Base-by-base conservation (phyloP, 140 eudicot genomes). In the Anethum foeniculum region DNA sequence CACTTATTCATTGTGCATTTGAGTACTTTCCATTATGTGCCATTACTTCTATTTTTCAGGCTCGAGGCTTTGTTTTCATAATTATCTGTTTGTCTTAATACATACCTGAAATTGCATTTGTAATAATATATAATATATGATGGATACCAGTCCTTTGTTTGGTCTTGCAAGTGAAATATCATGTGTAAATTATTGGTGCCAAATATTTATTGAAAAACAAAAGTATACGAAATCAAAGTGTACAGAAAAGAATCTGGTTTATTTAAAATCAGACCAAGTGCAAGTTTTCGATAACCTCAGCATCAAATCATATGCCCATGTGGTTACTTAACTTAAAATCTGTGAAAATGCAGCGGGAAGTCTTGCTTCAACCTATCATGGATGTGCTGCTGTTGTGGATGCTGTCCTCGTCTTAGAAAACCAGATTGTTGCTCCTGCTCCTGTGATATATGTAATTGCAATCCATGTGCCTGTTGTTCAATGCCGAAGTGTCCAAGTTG, bases 401-500 rank as follows among this genome's bases (percentile, higher is more conserved):
- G 92, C 85, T 65, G 79, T 60, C 34, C 87, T 23, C 72, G 48
- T 46, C 77, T 82, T 51, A 32, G 88, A 85, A 80, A 23, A 28
- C 83, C 98, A 19, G 52, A 68, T 7, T 85, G 93, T 79, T 77
- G 83, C 76, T 88, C 89, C 82, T 74, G 81, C 62, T 52, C 51
- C n/a, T 80, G 91, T 79, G 74, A 80, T 7, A 49, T 76, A 38
- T 83, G 82, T 68, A 83, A 74, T 49, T 86, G 89, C 81, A 28
- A 80, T 38, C 76, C 88, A 13, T 87, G 85, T 71, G 44, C 69
- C 71, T 69, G 83, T 18, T 93, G 96, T 74, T 65, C 86, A 7
- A 76, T 82, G 65, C 97, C 94, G 46, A 88, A 84, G 82, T 90
- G 94, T 81, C 69, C n/a, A 23, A 89, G 96, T 78, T 74, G 52